Percentiles rank a stretch among this genome's conserved stretches.
Evolutionary conservation across 1,284 basidiomycete genomes (phyloP).

Genomic region (Ustilago trichophora): DNA sequence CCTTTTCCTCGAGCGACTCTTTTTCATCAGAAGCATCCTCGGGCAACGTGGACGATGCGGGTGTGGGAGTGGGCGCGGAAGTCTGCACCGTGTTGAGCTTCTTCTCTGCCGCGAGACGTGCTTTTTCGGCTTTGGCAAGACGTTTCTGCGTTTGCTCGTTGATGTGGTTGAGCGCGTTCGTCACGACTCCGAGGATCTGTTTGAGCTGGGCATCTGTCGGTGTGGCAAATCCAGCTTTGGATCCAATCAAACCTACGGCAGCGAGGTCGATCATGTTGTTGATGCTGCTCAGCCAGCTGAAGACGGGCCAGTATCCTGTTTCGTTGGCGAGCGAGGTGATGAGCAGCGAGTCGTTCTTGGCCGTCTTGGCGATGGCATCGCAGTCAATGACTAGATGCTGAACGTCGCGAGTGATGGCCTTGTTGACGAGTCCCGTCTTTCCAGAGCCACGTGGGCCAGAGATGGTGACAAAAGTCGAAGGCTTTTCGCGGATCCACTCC

Average conservation of each 20-base stretch:
- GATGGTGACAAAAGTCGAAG: constrained; percentile 77
- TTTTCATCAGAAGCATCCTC: constrained; percentile 2
- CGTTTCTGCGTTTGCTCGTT: constrained; percentile 66
- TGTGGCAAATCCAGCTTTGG: constrained; percentile 89
- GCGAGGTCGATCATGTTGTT: constrained; percentile 91
- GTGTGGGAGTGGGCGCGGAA: constrained; percentile 3
- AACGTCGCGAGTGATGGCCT: constrained; percentile 67
- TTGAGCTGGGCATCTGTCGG: constrained; percentile 85
- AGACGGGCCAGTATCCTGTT: constrained; percentile 74
- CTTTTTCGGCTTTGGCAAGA: constrained; percentile 45
- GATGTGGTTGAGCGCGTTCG: constrained; percentile 76
- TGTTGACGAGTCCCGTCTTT: constrained; percentile 78
- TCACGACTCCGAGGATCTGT: constrained; percentile 81
- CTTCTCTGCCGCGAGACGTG: constrained; percentile 37
- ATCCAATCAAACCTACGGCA: constrained; percentile 89
- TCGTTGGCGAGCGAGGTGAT: constrained; percentile 78
- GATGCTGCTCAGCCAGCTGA: constrained; percentile 85
- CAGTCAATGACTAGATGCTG: constrained; percentile 77
- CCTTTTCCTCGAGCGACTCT: constrained; percentile 32
- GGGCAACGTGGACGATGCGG: neutral
- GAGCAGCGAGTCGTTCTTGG: constrained; percentile 74
- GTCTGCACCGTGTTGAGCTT: constrained; percentile 15
- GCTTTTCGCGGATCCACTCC: constrained; percentile 78
- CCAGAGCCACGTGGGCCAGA: constrained; percentile 93
- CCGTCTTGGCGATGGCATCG: constrained; percentile 76